Evolutionary conservation across 768 basidiomycete species (phyloP), one percentile per base, ranked within the genome.

Genomic region (Amyloporia xantha): DNA sequence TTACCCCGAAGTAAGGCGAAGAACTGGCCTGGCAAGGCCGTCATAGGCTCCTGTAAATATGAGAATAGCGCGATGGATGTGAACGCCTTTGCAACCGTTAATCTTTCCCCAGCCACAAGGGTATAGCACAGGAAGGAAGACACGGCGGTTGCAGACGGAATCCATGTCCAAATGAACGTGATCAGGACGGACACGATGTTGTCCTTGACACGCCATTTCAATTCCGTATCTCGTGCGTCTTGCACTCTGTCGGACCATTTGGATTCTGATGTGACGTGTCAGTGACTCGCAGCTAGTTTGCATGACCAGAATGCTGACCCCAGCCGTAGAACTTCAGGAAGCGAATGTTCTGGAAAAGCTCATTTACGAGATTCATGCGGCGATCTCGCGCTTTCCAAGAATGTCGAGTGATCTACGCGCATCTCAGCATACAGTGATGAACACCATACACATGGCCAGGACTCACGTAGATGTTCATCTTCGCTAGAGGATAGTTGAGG

Each of bases 81-180:
- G 67, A 91, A 91, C 0, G 88, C 89, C 52, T 83, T 82, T 0
- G 86, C 81, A 3, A 91, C 84, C 0, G 87, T 90, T 17, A 91
- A 64, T 20, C 71, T 74, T 52, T 86, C 62, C 13, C 75, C 72
- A 5, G 80, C 84, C 37, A 88, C 68, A 19, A 84, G 65, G 6
- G 87, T 85, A 55, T 82, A 86, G 56, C 75, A 81, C 36, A 82
- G 66, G 61, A 85, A 86, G 2, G 81, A 74, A 3, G 69, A 66
- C 10, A 85, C 68, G 10, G 82, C 78, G 6, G 79, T 84, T 2
- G 81, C 82, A 15, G 82, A 83, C 19, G 83, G 84, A 56, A 84
- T 78, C 83, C 83, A 86, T 20, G 73, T 76, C 77, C 84, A 86
- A 49, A 89, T 82, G 60, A 87, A 87, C 21, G 79, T 76, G 38